Evolutionary conservation across 1,284 basidiomycete species (phyloP).

Genomic region (Microbotryum silenes-acaulis): DNA sequence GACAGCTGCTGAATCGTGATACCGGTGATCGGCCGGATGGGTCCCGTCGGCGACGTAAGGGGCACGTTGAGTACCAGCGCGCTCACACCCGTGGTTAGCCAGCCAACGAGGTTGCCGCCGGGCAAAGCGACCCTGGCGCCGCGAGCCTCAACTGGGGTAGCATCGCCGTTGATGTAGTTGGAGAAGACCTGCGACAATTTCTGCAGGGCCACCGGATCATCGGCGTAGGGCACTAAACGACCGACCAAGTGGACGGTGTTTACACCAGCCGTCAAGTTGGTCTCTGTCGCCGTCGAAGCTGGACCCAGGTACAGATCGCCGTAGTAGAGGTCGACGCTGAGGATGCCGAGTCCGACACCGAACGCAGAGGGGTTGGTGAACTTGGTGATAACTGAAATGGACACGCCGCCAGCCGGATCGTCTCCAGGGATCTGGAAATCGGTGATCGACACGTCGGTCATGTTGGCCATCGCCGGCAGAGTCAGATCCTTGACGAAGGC

Average conservation of each 20-base stretch:
- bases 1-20: constrained; percentile 60
- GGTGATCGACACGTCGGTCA: constrained; percentile 53
- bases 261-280: constrained; percentile 47
- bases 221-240: constrained; percentile 52
- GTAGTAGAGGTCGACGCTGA: constrained; percentile 59
- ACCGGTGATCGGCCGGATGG: constrained; percentile 60
- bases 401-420: constrained; percentile 59
- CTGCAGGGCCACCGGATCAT: constrained; percentile 47
- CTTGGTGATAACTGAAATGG: constrained; percentile 54
- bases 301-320: constrained; percentile 51
- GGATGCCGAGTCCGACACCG: constrained; percentile 58
- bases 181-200: constrained; percentile 60
- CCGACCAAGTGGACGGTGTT: constrained; percentile 60
- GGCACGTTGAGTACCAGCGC: constrained; percentile 51
- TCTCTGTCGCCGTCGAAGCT: constrained; percentile 4
- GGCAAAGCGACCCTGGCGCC: constrained; percentile 52
- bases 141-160: constrained; percentile 53
- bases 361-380: constrained; percentile 64
- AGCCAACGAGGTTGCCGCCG: constrained; percentile 54
- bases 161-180: constrained; percentile 61
- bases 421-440: constrained; percentile 67
- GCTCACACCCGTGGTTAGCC: constrained; percentile 59
- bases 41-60: constrained; percentile 49
- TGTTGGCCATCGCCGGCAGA: constrained; percentile 57
- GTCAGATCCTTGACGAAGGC: constrained; percentile 51